A percentile compares a stretch with the other conserved stretches of the same genome.
These are phyloP conservation scores for Botrytis tulipae DNA, from an alignment of 2,329 filamentous ascomycete species.

Conservation along the genomic window DNA sequence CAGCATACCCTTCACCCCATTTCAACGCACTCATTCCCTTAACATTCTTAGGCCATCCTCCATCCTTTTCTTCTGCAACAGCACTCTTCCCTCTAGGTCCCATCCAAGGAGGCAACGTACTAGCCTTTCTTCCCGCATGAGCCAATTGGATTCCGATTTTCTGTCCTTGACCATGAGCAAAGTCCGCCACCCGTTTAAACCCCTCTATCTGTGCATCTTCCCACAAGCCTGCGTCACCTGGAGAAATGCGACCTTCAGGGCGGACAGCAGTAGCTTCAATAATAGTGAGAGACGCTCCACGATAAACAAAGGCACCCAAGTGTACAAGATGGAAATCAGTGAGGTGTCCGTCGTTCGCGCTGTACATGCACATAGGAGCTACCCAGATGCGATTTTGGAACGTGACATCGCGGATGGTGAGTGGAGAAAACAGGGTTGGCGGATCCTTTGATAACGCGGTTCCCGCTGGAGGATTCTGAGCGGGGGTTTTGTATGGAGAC, in stretches of 20 bases:
- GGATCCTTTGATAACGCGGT: conserved; percentile 34
- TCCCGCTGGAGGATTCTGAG: conserved; percentile 34
- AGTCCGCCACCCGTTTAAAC: conserved; percentile 41
- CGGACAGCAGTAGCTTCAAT: conserved; percentile 40
- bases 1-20: conserved; percentile 54
- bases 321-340: conserved; percentile 40
- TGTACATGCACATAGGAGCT: conserved; percentile 48
- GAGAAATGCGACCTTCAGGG: conserved; percentile 38
- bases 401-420: conserved; percentile 45
- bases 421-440: conserved; percentile 45
- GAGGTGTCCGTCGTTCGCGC: conserved; percentile 35
- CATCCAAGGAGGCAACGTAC: conserved; percentile 41
- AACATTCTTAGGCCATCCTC: conserved; percentile 43
- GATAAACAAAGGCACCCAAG: conserved; percentile 37
- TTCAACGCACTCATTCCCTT: conserved; percentile 56
- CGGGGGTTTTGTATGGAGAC: conserved; percentile 3
- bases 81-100: conserved; percentile 30
- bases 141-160: conserved; percentile 69
- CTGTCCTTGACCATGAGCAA: conserved; percentile 53
- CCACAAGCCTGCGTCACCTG: conserved; percentile 39
- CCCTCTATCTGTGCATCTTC: conserved; percentile 41
- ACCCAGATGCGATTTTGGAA: conserved; percentile 48
- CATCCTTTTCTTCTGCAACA: conserved; percentile 37
- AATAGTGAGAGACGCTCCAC: conserved; percentile 39
- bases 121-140: conserved; percentile 56